Evolutionary conservation across 805 yeast species (phyloP).

Genomic region (Kodamaea restingae): DNA sequence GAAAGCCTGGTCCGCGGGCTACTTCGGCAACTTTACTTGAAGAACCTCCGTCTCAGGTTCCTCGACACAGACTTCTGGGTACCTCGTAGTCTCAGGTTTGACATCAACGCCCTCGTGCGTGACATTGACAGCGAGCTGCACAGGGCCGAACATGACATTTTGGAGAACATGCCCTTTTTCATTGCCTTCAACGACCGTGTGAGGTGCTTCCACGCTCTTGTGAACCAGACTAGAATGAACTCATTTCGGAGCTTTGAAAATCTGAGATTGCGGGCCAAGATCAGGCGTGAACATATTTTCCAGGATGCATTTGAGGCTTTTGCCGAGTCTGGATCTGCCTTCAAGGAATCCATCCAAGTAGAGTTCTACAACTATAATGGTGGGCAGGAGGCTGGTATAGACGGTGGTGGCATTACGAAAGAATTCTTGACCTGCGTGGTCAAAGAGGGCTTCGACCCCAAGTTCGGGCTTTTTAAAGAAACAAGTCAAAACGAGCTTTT

Average conservation of each 20-base stretch:
- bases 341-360: constrained; percentile 61
- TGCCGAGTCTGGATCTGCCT: constrained; percentile 45
- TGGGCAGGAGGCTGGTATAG: constrained; percentile 79
- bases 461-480: constrained; percentile 34
- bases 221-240: no score
- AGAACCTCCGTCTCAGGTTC: constrained; percentile 59
- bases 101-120: constrained; percentile 34
- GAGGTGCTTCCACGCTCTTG: constrained; percentile 60
- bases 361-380: constrained; percentile 68
- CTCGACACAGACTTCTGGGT: constrained; percentile 54
- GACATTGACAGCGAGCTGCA: constrained; percentile 18
- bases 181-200: constrained; percentile 75
- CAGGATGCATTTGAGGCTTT: constrained; percentile 71
- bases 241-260: no score
- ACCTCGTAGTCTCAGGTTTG: constrained; percentile 25
- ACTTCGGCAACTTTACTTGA: constrained; percentile 58
- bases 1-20: constrained; percentile 40
- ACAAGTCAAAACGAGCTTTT: constrained; percentile 51
- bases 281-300: constrained; percentile 66
- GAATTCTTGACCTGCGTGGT: constrained; percentile 78
- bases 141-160: constrained; percentile 42
- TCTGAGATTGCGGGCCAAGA: constrained; percentile 41
- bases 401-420: constrained; percentile 95
- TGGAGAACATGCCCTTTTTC: constrained; percentile 71
- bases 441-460: constrained; percentile 57